phyloP scores from a whole-genome alignment of 140 eudicot species.

The Stevia rebaudiana region DNA sequence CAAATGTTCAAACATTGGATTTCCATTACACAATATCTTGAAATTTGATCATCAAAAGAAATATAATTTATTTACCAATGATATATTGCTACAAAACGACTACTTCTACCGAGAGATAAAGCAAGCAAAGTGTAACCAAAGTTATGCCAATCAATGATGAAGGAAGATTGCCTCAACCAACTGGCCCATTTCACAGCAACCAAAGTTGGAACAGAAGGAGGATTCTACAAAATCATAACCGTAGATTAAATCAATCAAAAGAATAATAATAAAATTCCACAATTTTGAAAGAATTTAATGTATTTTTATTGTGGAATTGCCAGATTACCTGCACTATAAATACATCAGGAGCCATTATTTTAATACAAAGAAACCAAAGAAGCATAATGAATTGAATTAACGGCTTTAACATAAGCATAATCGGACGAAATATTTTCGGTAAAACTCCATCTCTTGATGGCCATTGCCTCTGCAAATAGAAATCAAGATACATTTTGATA shows the following conservation, averaged over 20 bases:
- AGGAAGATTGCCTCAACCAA: slow-evolving; percentile 67
- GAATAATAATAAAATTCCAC: not conserved
- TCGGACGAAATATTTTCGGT: slow-evolving; percentile 52
- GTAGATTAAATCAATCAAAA: not conserved
- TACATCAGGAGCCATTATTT: slow-evolving; percentile 85
- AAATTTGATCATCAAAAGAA: not conserved
- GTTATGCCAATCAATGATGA: slow-evolving; percentile 91
- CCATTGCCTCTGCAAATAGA: slow-evolving; percentile 61
- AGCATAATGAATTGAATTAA: slow-evolving; percentile 67
- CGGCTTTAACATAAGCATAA: slow-evolving; percentile 78
- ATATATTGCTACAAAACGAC: slow-evolving; percentile 71
- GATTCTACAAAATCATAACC: slow-evolving; percentile 51
- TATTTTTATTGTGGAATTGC: not conserved
- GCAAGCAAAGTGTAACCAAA: slow-evolving; percentile 89
- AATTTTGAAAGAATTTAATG: not conserved
- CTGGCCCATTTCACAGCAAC: slow-evolving; percentile 90
- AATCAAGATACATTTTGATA: not conserved
- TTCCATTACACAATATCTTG: not conserved
- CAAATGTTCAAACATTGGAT: slow-evolving; percentile 12
- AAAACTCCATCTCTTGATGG: slow-evolving; percentile 44
- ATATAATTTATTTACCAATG: slow-evolving; percentile 50
- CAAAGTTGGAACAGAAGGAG: slow-evolving; percentile 93
- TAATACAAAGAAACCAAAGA: slow-evolving; percentile 83
- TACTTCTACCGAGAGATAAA: slow-evolving; percentile 82
- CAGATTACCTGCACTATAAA: slow-evolving; percentile 75